Conservation (phyloP, 1,139 yeast species). For the Taphrina populina region DNA sequence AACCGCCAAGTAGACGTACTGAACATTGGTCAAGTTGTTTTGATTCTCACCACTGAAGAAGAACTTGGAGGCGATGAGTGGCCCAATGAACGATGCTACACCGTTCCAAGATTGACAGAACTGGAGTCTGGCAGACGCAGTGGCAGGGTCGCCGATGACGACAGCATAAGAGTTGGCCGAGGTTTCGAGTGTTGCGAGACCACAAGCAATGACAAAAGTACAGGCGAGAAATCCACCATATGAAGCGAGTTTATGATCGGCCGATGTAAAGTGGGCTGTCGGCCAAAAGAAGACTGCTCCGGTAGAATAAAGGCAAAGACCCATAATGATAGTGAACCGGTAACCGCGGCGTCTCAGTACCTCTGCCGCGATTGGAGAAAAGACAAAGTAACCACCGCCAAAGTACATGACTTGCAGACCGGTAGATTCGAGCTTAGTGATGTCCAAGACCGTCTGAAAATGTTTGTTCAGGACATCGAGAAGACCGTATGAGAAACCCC, state of each 20-base stretch:
- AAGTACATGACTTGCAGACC: slow-evolving; percentile 36
- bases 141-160: slow-evolving; percentile 34
- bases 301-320: slow-evolving; percentile 25
- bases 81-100: slow-evolving; percentile 34
- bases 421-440: slow-evolving; percentile 32
- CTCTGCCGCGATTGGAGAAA: slow-evolving; percentile 18
- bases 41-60: slow-evolving; percentile 26
- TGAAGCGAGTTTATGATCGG: slow-evolving; percentile 8
- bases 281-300: slow-evolving; percentile 37
- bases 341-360: slow-evolving; percentile 34
- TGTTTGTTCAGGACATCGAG: slow-evolving; percentile 36
- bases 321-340: slow-evolving; percentile 34
- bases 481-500: slow-evolving; percentile 37
- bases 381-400: slow-evolving; percentile 34
- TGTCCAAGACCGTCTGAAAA: slow-evolving; percentile 30
- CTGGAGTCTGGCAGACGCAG: slow-evolving; percentile 32
- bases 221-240: slow-evolving; percentile 35
- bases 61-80: slow-evolving; percentile 35
- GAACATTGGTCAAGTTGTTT: slow-evolving; percentile 33
- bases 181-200: slow-evolving; percentile 35
- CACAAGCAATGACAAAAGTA: slow-evolving; percentile 34
- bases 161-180: slow-evolving; percentile 35
- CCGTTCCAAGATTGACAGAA: slow-evolving; percentile 35
- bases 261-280: slow-evolving; percentile 24
- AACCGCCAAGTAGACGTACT: slow-evolving; percentile 35